Conservation (phyloP, 1,284 basidiomycete genomes). For the Leccinum insolens region DNA sequence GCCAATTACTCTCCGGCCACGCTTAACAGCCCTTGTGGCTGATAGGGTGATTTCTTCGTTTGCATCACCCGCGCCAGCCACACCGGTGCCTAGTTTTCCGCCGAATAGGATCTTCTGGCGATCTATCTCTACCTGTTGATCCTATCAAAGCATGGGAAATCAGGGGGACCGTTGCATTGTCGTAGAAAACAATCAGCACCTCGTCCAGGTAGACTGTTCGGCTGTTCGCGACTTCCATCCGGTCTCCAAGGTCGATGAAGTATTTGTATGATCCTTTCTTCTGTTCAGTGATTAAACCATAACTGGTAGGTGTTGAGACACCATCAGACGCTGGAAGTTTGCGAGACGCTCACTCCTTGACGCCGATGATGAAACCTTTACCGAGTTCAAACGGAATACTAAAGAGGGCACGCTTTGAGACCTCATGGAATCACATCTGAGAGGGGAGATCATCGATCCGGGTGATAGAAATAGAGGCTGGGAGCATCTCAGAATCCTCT, state of each 20-base stretch:
- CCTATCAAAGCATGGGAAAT: conserved; percentile 42
- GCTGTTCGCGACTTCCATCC: conserved; percentile 72
- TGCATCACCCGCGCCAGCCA: conserved; percentile 47
- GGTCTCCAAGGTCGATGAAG: conserved; percentile 78
- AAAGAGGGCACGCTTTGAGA: conserved; percentile 86
- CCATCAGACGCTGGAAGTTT: not conserved
- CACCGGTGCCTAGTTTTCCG: conserved; percentile 54
- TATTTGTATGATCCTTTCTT: conserved; percentile 80
- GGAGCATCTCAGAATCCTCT: conserved; percentile 53
- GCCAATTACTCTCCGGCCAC: conserved; percentile 48
- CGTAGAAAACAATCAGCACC: conserved; percentile 40
- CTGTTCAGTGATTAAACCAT: conserved; percentile 85
- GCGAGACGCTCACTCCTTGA: conserved; percentile 74
- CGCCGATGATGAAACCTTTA: conserved; percentile 81
- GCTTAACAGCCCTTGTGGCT: conserved; percentile 46
- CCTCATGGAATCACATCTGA: conserved; percentile 84
- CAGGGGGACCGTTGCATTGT: conserved; percentile 4
- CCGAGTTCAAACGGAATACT: conserved; percentile 82
- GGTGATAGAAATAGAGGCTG: conserved; percentile 69
- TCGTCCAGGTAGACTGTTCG: conserved; percentile 80
- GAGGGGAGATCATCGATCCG: conserved; percentile 79
- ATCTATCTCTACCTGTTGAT: conserved; percentile 59
- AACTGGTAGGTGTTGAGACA: conserved; percentile 48
- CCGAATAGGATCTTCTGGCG: conserved; percentile 64
- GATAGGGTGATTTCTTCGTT: conserved; percentile 32